Base-by-base conservation (phyloP, 495 filamentous ascomycete genomes). In the Neurospora sp. region DNA sequence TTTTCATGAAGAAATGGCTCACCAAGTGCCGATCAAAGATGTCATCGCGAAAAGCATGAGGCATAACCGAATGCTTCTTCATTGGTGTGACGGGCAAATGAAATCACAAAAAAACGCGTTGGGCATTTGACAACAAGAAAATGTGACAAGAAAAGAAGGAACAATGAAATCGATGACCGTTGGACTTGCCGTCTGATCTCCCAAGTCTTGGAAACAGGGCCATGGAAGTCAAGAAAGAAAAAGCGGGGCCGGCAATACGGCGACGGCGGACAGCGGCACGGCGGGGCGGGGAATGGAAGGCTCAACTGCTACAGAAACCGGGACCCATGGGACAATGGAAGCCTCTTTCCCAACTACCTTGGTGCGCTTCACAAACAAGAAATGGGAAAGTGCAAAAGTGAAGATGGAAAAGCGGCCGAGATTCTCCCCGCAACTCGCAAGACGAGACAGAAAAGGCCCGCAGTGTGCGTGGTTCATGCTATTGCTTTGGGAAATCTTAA, bases 341-440 rank as follows among this genome's bases (percentile, higher is more conserved):
- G 48, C 48, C 23, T 31, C 48, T 4, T 59, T 54, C 46, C n/a
- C n/a, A n/a, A n/a, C n/a, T n/a, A n/a, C n/a, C 46, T 44, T 42
- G 6, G 0, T 44, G 18, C n/a, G 42, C 42, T 46, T n/a, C n/a
- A 20, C 44, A 27, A 27, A 54, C 20, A 27, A 27, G 48, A 31
- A 59, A 14, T 5, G 48, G 2, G 11, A 59, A 12, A 59, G 23
- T 27, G 48, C 4, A 23, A 59, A 12, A 59, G 23, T 27, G 35
- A 14, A 38, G 11, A 18, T 23, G 14, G 4, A 48, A 73, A 71
- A 73, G 70, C 59, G 40, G 39, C 73, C 71, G 71, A 75, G 71
- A 35, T 70, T 37, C 46, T 74, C 46, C 39, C 44, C 72, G 72
- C n/a, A 62, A 31, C 5, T 31, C 12, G 23, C 23, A 62, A 8